Percentiles rank a stretch among this genome's conserved stretches.
phyloP scores from a whole-genome alignment of 2,329 filamentous ascomycete species.

The Rugonectria rugulosa region DNA sequence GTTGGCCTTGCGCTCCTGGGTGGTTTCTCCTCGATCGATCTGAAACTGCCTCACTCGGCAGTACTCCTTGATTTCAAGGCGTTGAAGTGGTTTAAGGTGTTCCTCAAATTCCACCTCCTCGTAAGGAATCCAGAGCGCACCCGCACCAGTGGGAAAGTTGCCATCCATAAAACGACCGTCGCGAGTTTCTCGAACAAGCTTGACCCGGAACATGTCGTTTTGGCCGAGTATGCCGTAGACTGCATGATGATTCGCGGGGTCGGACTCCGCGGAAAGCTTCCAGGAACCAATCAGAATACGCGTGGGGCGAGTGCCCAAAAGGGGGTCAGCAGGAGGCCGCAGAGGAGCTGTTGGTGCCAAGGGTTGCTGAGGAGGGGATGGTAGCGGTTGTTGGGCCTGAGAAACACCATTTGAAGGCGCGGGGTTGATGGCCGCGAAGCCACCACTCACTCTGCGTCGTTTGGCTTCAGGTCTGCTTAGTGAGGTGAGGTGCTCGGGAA shows the following conservation, averaged over 20 bases:
- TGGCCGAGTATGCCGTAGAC: constrained; percentile 68
- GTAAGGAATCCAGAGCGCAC: constrained; percentile 68
- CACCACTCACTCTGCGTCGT: constrained; percentile 54
- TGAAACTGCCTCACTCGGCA: constrained; percentile 67
- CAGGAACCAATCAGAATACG: constrained; percentile 67
- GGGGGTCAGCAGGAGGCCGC: constrained; percentile 45
- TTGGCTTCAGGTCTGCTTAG: constrained; percentile 52
- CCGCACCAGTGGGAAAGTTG: constrained; percentile 67
- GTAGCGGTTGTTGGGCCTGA: constrained; percentile 24
- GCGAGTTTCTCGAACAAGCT: constrained; percentile 66
- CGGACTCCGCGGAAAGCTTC: constrained; percentile 59
- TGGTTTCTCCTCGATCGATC: constrained; percentile 60
- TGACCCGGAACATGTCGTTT: constrained; percentile 71
- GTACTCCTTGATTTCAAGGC: constrained; percentile 69
- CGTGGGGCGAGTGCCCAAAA: constrained; percentile 63
- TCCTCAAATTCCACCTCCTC: constrained; percentile 67
- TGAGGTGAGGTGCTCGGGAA: constrained; percentile 53
- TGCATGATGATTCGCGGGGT: constrained; percentile 63
- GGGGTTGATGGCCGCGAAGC: constrained; percentile 45
- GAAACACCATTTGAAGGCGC: constrained; percentile 33
- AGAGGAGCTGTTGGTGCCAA: constrained; percentile 27
- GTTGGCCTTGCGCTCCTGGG: constrained; percentile 57
- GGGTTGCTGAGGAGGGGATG: constrained; percentile 32
- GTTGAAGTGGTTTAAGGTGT: constrained; percentile 58
- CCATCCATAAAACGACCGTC: constrained; percentile 65